These are phyloP conservation scores for Diutina pseudorugosa DNA, from an alignment of 1,139 yeast genomes.

Conservation along the genomic window DNA sequence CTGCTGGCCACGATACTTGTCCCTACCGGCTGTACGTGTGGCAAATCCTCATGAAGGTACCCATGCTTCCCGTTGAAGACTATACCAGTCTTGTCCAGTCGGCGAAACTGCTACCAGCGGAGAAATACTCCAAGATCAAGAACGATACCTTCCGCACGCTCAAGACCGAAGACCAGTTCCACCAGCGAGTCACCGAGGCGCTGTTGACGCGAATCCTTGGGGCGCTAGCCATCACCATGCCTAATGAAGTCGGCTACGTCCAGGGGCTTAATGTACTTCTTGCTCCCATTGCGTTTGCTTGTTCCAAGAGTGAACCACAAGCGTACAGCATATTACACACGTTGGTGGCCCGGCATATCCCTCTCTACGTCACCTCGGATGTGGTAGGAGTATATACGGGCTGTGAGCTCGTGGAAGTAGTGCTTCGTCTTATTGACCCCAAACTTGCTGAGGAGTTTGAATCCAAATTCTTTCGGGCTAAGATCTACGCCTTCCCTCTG, in stretches of 20 bases:
- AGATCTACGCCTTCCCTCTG: constrained; percentile 82
- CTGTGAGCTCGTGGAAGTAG: constrained; percentile 51
- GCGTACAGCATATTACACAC: constrained; percentile 63
- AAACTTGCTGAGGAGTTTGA: constrained; percentile 49
- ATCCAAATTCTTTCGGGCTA: constrained; percentile 61
- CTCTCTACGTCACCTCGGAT: constrained; percentile 68
- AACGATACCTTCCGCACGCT: constrained; percentile 84
- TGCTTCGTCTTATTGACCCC: constrained; percentile 63
- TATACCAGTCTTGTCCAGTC: constrained; percentile 44
- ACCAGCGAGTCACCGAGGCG: constrained; percentile 54
- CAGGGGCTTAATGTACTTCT: constrained; percentile 86
- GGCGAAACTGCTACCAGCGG: constrained; percentile 30
- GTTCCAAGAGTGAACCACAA: constrained; percentile 70
- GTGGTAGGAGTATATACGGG: constrained; percentile 81
- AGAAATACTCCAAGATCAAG: constrained; percentile 55
- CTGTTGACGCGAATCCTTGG: constrained; percentile 59
- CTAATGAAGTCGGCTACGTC: constrained; percentile 44
- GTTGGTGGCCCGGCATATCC: constrained; percentile 50
- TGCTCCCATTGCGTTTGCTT: constrained; percentile 73
- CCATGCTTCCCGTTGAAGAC: constrained; percentile 40
- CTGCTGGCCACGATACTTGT: constrained; percentile 38
- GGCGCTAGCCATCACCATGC: constrained; percentile 49
- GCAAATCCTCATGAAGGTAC: constrained; percentile 63
- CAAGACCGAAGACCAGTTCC: constrained; percentile 61
- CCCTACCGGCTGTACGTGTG: constrained; percentile 71